Conservation (phyloP, 2,329 filamentous ascomycete species). For the Chaetomiaceae sp. region DNA sequence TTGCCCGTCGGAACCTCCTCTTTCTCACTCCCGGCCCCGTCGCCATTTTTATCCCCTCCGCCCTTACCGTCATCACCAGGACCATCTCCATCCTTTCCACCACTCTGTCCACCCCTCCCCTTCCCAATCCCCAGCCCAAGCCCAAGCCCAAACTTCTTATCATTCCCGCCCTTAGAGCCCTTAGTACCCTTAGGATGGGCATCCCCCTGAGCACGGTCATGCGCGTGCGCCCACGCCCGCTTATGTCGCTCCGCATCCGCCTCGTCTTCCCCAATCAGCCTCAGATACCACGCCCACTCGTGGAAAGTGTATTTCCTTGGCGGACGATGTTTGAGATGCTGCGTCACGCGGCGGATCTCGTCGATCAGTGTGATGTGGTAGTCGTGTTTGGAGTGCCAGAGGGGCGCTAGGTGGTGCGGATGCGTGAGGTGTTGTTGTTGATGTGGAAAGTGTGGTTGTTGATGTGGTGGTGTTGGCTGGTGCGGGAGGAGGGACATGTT, state of each 20-base stretch:
- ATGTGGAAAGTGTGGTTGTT: not conserved
- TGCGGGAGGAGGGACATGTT: no score
- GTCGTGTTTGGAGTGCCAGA: constrained; percentile 29
- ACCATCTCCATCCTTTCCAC: no score
- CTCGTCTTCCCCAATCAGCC: constrained; percentile 67
- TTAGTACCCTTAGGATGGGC: not conserved
- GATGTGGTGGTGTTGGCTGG: not conserved
- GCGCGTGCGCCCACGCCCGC: constrained; percentile 23
- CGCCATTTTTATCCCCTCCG: no score
- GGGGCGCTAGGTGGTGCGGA: not conserved
- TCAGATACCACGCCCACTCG: constrained; percentile 82
- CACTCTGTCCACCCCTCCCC: not conserved
- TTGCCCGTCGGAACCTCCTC: no score
- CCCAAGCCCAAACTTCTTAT: no score
- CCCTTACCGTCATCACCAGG: no score
- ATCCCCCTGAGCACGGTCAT: not conserved
- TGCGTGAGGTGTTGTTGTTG: not conserved
- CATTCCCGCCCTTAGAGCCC: not conserved
- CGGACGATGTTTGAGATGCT: constrained; percentile 55
- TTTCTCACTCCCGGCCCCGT: no score
- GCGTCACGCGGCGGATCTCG: constrained; percentile 63
- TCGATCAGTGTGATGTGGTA: constrained; percentile 64
- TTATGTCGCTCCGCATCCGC: constrained; percentile 46
- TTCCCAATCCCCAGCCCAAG: no score
- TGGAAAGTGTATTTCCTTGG: constrained; percentile 70